Base-by-base conservation (phyloP, 2,329 filamentous ascomycete species). In the Penicillium sp. region DNA sequence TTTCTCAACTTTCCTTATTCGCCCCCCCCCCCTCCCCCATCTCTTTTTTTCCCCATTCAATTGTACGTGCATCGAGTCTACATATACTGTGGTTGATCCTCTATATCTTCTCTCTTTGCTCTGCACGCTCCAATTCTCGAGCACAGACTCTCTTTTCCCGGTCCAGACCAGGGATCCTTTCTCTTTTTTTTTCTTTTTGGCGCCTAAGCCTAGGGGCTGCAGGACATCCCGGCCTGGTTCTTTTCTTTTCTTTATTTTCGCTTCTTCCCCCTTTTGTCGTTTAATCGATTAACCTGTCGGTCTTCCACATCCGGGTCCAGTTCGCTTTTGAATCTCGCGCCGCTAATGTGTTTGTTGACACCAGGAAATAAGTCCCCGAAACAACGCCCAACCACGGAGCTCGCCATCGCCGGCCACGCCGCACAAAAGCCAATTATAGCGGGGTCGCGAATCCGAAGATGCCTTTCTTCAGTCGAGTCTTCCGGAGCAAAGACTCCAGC, bases 401-500 rank as follows among this genome's bases (percentile, higher is more conserved):
- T 40, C 24, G 23, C 20, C 37, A 13, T 10, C 37, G 23, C 24
- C 38, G 15, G 7, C 23, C 38, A 20, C 47, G 23, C 37, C 37
- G 37, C 44, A 44, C 46, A 4, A 42, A 46, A 47, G 35, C 43
- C 54, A 50, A 50, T 53, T 50, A 46, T 29, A 40, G 39, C 46
- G 43, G 53, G 56, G 56, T 54, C 57, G 53, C 53, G 47, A 55
- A 20, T 41, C 37, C 50, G 45, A 66, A 54, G 42, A 81, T 82
- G 78, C 73, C 80, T 47, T 81, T 82, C 65, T 80, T 83, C 64
- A 79, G 79, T 50, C 78, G 75, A 53, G 76, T 79, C 51, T 81
- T 92, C 72, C 89, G 89, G 78, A 80, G 81, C 75, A 90, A 86
- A 74, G 88, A 93, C 74, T 79, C 78, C 66, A 72, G 75, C 59